Evolutionary conservation across 257 asterid species (phyloP).

Genomic region (Solanum etuberosum): DNA sequence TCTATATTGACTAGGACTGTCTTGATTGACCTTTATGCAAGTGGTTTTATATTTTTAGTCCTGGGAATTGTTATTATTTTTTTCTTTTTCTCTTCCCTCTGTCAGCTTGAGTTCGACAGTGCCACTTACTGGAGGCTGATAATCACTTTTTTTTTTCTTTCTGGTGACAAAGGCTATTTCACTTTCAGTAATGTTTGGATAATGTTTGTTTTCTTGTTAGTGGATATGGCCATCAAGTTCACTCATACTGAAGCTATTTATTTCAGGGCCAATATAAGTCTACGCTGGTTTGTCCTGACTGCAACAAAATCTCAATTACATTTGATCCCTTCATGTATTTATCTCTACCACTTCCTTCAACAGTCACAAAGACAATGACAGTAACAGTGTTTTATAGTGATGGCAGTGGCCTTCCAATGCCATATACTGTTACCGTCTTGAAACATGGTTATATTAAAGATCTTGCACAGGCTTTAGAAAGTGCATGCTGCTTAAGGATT

Average conservation of each 20-base stretch:
- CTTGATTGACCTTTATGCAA: neutral
- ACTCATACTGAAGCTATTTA: neutral
- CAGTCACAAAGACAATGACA: conserved; percentile 71
- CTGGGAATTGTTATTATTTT: neutral
- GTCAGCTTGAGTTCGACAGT: neutral
- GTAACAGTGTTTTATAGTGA: conserved; percentile 75
- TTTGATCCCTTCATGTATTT: conserved; percentile 98
- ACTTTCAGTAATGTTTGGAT: neutral
- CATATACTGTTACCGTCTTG: conserved; percentile 65
- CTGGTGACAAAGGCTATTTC: neutral
- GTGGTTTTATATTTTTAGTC: neutral
- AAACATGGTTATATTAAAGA: conserved; percentile 84
- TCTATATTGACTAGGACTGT: neutral
- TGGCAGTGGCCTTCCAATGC: conserved; percentile 89
- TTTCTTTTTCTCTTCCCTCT: neutral
- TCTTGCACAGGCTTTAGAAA: conserved; percentile 57
- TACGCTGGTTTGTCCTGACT: conserved; percentile 81
- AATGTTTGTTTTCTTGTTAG: neutral
- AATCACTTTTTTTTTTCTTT: neutral
- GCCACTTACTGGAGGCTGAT: neutral
- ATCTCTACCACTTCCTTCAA: conserved; percentile 92
- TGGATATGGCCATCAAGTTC: neutral
- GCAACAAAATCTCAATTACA: conserved; percentile 79
- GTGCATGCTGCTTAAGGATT: conserved; percentile 50
- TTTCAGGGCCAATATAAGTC: conserved; percentile 97